Base-by-base conservation (phyloP, 2,329 filamentous ascomycete genomes). In the Penicillium rolfsii region DNA sequence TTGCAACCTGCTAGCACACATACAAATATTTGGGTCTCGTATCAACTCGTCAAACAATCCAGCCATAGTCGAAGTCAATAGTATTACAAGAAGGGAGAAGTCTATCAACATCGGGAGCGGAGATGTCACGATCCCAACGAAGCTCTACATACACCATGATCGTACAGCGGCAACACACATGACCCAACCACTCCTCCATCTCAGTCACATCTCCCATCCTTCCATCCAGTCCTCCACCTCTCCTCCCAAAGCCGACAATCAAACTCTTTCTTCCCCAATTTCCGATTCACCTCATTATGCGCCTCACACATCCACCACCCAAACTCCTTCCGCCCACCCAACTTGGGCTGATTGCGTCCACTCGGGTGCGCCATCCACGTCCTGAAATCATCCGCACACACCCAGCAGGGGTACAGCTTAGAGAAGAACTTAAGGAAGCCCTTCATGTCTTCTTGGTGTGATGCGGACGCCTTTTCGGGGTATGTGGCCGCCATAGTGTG, bases 191-290 rank as follows among this genome's bases (percentile, higher is more conserved):
- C 5, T 6, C 40, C 22, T 36, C 28, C 28, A 14, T 11, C 35
- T 75, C 60, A 87, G 77, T 85, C 86, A 74, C 87, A 89, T 59
- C 86, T 79, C 22, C 87, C 87, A 80, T 89, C 87, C 74, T 83
- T 86, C 81, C 88, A 97, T 0, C 95, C 95, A 1, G 90, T 95
- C 79, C 90, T 84, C 95, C 95, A 99, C 75, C 95, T 85, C 83
- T 98, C 91, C 76, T 97, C 89, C 94, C 95, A 98, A 71, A 83
- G 86, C 58, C 81, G 82, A 79, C 95, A 99, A 82, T 99, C 93
- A 79, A 99, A 99, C 69, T 85, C 84, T 61, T 86, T 83, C 84
- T 99, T 99, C 53, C 95, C 95, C 68, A 99, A 77, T 81, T 97
- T 98, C 62, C 76, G 74, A 76, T 81, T 83, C 45, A 82, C 79